phyloP scores from a whole-genome alignment of 495 filamentous ascomycete genomes.

The Niebla homalea region DNA sequence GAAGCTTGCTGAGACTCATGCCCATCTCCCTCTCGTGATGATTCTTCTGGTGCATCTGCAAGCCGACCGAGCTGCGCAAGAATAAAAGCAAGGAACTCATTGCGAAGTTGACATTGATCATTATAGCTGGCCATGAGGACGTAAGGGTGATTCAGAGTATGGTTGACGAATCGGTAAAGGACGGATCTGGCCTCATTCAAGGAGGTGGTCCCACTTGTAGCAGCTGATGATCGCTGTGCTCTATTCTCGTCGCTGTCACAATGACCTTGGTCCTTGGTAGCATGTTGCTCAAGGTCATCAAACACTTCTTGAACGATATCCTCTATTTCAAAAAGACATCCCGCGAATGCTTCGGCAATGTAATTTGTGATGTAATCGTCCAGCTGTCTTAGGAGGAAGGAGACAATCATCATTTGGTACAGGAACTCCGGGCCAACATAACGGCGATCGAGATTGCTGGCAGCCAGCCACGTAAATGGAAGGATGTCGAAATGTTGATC shows the following conservation, averaged over 20 bases:
- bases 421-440: constrained; percentile 10
- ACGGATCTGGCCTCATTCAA: constrained; percentile 4
- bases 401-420: constrained; percentile 30
- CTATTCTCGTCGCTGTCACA: neutral
- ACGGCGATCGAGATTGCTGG: constrained; percentile 6
- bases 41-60: neutral
- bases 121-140: constrained; percentile 8
- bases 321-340: constrained; percentile 13
- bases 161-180: constrained; percentile 9
- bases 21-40: neutral
- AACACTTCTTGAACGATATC: constrained; percentile 10
- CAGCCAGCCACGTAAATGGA: constrained; percentile 9
- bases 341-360: constrained; percentile 10
- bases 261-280: constrained; percentile 3
- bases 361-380: constrained; percentile 29
- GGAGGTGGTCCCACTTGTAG: constrained; percentile 2
- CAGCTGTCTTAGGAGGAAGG: constrained; percentile 24
- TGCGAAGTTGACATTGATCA: constrained; percentile 8
- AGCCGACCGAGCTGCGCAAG: constrained; percentile 2
- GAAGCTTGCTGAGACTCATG: neutral
- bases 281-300: constrained; percentile 7
- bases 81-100: constrained; percentile 8
- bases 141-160: constrained; percentile 8
- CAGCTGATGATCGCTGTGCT: constrained; percentile 1
- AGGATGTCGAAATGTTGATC: constrained; percentile 11